These are phyloP conservation scores for Cystobasidium onofrii DNA, from an alignment of 768 basidiomycete species.

Conservation along the genomic window DNA sequence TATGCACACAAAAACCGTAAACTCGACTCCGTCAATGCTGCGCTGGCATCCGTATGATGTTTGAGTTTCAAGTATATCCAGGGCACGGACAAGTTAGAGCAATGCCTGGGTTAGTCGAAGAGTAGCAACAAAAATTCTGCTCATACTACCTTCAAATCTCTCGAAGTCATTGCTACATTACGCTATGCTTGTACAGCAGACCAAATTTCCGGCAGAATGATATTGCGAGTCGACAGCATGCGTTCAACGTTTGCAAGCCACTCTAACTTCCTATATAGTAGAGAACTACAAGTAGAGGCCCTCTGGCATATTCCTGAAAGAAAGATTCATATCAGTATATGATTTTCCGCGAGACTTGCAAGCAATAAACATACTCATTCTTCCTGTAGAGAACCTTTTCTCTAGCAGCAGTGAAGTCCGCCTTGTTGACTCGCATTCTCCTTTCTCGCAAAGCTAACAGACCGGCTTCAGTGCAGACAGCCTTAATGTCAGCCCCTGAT, in stretches of 20 bases:
- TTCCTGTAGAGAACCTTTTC: slow-evolving; percentile 99
- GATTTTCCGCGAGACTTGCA: too few species aligned
- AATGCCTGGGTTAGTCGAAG: too few species aligned
- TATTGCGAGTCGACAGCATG: background rate
- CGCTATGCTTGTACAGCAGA: background rate
- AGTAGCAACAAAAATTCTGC: too few species aligned
- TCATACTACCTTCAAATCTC: too few species aligned
- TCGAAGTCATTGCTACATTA: background rate
- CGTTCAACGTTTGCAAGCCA: background rate
- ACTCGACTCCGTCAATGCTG: too few species aligned
- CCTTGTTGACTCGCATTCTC: slow-evolving; percentile 86
- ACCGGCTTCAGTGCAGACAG: slow-evolving; percentile 98
- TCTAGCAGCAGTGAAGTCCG: slow-evolving; percentile 77
- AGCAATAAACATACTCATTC: slow-evolving; percentile 73
- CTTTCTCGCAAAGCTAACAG: slow-evolving; percentile 86
- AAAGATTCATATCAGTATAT: too few species aligned
- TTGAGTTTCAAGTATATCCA: too few species aligned
- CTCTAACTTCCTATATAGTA: background rate
- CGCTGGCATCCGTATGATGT: too few species aligned
- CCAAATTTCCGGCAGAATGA: background rate
- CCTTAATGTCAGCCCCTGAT: slow-evolving; percentile 94
- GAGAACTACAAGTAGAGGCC: slow-evolving; percentile 64
- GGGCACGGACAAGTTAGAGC: too few species aligned
- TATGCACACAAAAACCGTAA: too few species aligned
- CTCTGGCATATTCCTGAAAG: slow-evolving; percentile 54